Evolutionary conservation across 2,329 filamentous ascomycete genomes (phyloP).

Genomic region (Bisporella sp.): DNA sequence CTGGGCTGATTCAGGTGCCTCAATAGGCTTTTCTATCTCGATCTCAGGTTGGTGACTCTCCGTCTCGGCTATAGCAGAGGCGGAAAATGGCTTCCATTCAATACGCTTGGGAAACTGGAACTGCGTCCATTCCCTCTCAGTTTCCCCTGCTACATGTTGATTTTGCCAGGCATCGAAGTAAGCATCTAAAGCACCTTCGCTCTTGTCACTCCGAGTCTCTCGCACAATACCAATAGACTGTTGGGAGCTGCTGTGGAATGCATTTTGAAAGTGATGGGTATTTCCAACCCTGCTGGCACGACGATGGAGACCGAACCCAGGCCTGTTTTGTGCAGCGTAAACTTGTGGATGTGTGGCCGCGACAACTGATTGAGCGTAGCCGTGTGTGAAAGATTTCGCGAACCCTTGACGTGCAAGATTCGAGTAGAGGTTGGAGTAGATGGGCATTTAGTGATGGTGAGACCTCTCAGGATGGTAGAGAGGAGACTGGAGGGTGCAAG

Average conservation of each 20-base stretch:
- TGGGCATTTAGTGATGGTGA: conserved; percentile 80
- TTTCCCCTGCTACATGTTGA: conserved; percentile 57
- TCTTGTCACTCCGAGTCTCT: conserved; percentile 50
- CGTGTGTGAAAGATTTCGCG: conserved; percentile 93
- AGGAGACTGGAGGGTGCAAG: conserved; percentile 18
- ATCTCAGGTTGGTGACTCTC: conserved; percentile 7
- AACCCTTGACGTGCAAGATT: conserved; percentile 96
- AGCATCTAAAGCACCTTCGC: conserved; percentile 69
- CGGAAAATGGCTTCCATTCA: conserved; percentile 67
- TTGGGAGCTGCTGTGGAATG: conserved; percentile 53
- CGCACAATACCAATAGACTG: conserved; percentile 37
- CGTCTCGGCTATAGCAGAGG: conserved; percentile 19
- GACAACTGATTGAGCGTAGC: conserved; percentile 96
- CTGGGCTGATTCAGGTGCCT: conserved; percentile 7
- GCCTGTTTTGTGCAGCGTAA: conserved; percentile 64
- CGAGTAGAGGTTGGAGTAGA: conserved; percentile 62
- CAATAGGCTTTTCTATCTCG: conserved; percentile 4
- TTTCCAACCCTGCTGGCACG: conserved; percentile 40
- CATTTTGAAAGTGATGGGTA: conserved; percentile 64
- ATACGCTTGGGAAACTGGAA: conserved; percentile 84
- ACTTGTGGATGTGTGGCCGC: conserved; percentile 84
- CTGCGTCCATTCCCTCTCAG: conserved; percentile 82
- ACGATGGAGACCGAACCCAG: conserved; percentile 52
- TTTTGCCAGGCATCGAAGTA: conserved; percentile 90
- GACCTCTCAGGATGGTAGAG: conserved; percentile 52